Base-by-base conservation (phyloP, 1,284 basidiomycete species). In the Taiwanofungus camphoratus region DNA sequence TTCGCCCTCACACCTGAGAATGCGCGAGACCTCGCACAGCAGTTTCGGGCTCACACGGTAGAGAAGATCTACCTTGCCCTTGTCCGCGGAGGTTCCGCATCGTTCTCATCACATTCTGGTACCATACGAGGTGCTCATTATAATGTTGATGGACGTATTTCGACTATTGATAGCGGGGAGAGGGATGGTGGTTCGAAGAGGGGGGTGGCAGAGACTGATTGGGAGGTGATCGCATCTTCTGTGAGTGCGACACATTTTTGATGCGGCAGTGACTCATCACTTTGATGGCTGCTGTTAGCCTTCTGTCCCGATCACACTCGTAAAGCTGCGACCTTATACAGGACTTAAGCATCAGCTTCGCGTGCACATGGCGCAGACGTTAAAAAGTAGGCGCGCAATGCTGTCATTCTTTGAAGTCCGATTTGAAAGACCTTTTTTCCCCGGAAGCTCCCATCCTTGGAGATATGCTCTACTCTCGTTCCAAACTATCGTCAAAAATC, bases 331-430 rank as follows among this genome's bases (percentile, higher is more conserved):
- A 8, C 67, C 82, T 16, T 61, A 71, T 42, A 84, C 82, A 7
- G 83, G 83, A 2, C 57, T 76, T 42, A 86, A 86, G 57, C 83
- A 86, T 46, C 82, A 86, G 52, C 70, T 86, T 18, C 74, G 82
- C 22, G 66, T 83, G 9, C 80, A 84, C 48, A 56, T 79, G 31
- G 71, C 82, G 1, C 65, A 71, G 35, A 63, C 57, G 44, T 57
- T 86, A 30, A 64, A 69, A 35, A 62, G 76, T 73, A 41, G 5
- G 19, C 16, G 4, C 22, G n/a, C n/a, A n/a, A n/a, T n/a, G 12
- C 11, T 15, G 4, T 24, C 33, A 23, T 16, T 26, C 8, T 23
- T 36, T 13, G 6, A 16, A n/a, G 21, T 24, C 21, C 18, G 31
- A 5, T 24, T 11, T 22, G 27, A 15, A 23, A 30, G 12, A 16